Conservation (phyloP, 257 asterid genomes). For the Solanum verrucosum region DNA sequence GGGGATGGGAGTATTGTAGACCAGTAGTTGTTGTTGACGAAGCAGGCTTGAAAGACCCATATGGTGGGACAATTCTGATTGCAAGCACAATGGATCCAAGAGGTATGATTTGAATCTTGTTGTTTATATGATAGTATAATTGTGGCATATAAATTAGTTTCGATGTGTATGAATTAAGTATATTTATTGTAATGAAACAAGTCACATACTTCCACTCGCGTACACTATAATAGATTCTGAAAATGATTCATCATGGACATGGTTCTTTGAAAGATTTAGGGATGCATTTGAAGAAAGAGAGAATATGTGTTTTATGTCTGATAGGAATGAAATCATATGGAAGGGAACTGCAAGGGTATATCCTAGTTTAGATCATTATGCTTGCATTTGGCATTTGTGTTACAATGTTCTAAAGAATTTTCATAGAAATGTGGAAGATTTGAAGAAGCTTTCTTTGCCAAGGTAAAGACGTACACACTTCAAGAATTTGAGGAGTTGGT, state of each 20-base stretch:
- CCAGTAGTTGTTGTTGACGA: neutral
- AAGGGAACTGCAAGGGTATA: neutral
- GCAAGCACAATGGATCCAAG: neutral
- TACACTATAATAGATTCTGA: neutral
- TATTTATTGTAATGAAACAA: no score
- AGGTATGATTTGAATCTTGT: neutral
- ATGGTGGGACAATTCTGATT: neutral
- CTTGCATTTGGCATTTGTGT: neutral
- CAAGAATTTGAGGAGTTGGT: no score
- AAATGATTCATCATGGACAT: no score
- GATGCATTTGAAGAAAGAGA: neutral
- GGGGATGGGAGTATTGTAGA: neutral
- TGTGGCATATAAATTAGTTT: neutral
- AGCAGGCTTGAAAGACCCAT: accelerated
- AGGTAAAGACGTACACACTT: neutral
- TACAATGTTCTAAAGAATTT: neutral
- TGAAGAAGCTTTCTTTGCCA: neutral
- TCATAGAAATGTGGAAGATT: neutral
- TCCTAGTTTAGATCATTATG: neutral
- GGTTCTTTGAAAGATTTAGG: neutral
- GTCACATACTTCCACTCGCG: neutral
- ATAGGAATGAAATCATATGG: neutral
- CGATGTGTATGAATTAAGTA: neutral
- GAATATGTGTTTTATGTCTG: no score
- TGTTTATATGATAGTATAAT: neutral